These are phyloP conservation scores for Chaetomium fimeti DNA, from an alignment of 495 filamentous ascomycete genomes.

Conservation along the genomic window DNA sequence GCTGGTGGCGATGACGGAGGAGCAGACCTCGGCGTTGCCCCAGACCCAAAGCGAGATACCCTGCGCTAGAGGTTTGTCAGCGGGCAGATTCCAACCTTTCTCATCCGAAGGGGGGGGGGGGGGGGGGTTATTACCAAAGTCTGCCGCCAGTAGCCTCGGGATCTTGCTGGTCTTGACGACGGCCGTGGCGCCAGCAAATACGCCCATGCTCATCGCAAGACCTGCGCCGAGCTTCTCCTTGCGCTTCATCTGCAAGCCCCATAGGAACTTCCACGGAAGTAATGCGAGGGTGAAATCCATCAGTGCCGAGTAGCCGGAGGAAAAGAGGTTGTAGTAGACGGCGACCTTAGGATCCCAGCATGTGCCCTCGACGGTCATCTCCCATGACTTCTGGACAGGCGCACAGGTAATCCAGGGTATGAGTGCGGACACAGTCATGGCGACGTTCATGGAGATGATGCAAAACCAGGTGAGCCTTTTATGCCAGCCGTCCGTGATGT, in stretches of 20 bases:
- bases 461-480: conserved; percentile 26
- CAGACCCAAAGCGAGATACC: conserved; percentile 20
- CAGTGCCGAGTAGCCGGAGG: conserved; percentile 35
- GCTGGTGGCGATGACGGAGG: conserved; percentile 32
- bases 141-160: conserved; percentile 16
- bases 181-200: conserved; percentile 29
- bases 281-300: conserved; percentile 39
- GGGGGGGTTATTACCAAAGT: conserved; percentile 14
- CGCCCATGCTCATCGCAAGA: conserved; percentile 42
- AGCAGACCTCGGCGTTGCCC: conserved; percentile 27
- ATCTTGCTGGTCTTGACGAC: conserved; percentile 27
- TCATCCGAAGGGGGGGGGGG: background rate
- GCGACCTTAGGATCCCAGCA: conserved; percentile 32
- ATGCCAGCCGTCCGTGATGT: conserved; percentile 27
- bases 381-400: conserved; percentile 36
- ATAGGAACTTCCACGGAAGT: conserved; percentile 40
- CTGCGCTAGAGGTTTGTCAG: conserved; percentile 10
- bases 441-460: conserved; percentile 30
- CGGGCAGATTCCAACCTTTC: background rate
- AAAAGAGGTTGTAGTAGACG: conserved; percentile 26
- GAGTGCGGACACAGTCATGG: conserved; percentile 22
- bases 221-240: conserved; percentile 40
- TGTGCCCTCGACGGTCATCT: conserved; percentile 21
- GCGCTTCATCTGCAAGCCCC: conserved; percentile 35
- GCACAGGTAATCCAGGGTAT: conserved; percentile 31